Percentiles rank a stretch among this genome's conserved stretches.
These are phyloP conservation scores for Phaeodactylum tricornutum DNA, from an alignment of 108 stramenopile genomes.

Conservation along the genomic window DNA sequence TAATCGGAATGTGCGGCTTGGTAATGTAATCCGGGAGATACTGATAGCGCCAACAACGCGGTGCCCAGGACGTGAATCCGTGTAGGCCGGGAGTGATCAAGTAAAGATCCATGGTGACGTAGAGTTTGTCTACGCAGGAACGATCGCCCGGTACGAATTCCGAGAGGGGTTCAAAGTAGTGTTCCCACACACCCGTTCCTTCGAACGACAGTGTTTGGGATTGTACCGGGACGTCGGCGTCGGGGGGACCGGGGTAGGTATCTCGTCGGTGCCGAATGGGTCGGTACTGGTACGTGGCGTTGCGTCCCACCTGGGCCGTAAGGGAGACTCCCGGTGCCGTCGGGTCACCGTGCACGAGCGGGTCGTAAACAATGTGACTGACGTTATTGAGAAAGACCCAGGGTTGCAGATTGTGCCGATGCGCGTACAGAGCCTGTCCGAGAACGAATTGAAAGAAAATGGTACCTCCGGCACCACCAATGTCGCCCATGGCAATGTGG, in stretches of 20 bases:
- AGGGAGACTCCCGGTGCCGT: constrained; percentile 10
- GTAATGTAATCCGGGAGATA: constrained; percentile 40
- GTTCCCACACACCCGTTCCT: constrained; percentile 38
- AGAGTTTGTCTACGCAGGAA: constrained; percentile 27
- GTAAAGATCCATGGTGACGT: constrained; percentile 27
- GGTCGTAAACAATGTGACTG: constrained; percentile 28
- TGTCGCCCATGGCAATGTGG: constrained; percentile 38
- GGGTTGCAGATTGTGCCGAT: constrained; percentile 40
- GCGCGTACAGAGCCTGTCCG: constrained; percentile 38
- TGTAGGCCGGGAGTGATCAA: constrained; percentile 40
- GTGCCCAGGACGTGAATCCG: constrained; percentile 34
- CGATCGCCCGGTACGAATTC: constrained; percentile 43
- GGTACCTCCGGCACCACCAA: constrained; percentile 38
- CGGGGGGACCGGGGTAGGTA: constrained; percentile 14
- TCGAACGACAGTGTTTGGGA: constrained; percentile 15
- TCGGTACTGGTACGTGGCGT: constrained; percentile 11
- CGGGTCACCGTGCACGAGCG: constrained; percentile 11
- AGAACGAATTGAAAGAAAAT: constrained; percentile 48
- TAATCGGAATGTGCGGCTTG: constrained; percentile 28
- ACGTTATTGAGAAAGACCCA: constrained; percentile 40
- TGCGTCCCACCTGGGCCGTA: constrained; percentile 17
- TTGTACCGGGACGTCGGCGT: not conserved
- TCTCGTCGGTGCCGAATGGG: constrained; percentile 24
- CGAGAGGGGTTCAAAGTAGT: constrained; percentile 51
- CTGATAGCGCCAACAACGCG: constrained; percentile 39